A percentile compares a stretch with the other conserved stretches of the same genome.
Conservation (phyloP, 441 rosid genomes). For the Theobroma grandiflorum region DNA sequence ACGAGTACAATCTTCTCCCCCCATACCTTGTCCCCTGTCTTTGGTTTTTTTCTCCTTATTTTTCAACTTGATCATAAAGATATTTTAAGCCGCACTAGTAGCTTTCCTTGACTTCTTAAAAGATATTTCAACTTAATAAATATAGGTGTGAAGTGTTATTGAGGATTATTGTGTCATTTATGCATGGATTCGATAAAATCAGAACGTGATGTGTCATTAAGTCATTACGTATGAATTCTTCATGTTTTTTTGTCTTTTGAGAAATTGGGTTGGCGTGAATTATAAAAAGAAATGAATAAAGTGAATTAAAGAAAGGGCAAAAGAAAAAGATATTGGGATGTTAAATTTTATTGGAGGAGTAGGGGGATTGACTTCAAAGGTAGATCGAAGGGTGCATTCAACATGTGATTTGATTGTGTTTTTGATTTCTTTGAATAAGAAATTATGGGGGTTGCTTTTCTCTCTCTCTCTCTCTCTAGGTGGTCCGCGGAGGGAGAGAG, state of each 20-base stretch:
- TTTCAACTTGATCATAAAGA: background rate
- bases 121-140: no score
- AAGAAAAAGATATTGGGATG: background rate
- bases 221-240: no score
- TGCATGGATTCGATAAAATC: no score
- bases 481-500: background rate
- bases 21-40: conserved; percentile 28
- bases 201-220: no score
- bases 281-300: no score
- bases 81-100: no score
- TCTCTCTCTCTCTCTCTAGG: background rate
- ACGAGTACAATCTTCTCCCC: background rate
- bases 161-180: background rate
- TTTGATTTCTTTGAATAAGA: conserved; percentile 23
- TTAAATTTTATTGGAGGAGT: background rate
- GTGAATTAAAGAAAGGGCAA: no score
- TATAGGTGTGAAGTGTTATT: background rate
- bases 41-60: background rate
- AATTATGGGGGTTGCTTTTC: background rate
- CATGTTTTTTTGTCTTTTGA: no score
- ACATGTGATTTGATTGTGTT: conserved; percentile 30
- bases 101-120: no score
- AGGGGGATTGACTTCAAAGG: conserved; percentile 13
- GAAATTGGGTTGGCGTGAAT: background rate
- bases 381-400: conserved; percentile 18